Conservation (phyloP, 371 early-diverging fungal species). For the Apophysomyces variabilis region DNA sequence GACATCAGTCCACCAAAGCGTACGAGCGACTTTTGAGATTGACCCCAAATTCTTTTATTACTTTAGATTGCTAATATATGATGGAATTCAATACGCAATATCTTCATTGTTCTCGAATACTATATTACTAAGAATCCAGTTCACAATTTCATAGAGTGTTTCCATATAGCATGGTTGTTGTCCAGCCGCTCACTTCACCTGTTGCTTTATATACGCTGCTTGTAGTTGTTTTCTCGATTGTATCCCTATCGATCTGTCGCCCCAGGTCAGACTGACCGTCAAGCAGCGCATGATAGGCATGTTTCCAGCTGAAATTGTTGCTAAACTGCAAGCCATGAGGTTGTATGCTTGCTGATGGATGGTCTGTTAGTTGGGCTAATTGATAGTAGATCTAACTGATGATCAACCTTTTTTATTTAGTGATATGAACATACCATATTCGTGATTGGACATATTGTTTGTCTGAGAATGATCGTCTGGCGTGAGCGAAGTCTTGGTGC, state of each 20-base stretch:
- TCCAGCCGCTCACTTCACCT: background rate
- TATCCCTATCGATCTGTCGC: background rate
- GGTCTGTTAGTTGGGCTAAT: background rate
- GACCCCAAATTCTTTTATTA: background rate
- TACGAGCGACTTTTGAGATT: background rate
- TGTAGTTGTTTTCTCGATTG: background rate
- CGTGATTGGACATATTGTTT: background rate
- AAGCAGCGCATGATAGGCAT: background rate
- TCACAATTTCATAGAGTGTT: background rate
- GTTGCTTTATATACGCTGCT: background rate
- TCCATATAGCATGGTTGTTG: background rate
- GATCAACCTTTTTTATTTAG: background rate
- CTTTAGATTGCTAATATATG: background rate
- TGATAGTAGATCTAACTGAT: background rate
- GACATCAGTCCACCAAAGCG: background rate
- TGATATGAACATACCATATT: background rate
- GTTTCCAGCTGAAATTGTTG: background rate
- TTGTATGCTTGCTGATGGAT: background rate
- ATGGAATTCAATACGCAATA: background rate
- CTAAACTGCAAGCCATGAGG: background rate
- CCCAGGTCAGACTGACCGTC: background rate
- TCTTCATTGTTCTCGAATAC: background rate
- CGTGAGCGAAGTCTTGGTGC: background rate
- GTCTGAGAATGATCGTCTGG: background rate
- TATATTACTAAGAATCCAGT: background rate